Evolutionary conservation across 306 rosid species (phyloP).

Genomic region (Hippophae gyantsensis): DNA sequence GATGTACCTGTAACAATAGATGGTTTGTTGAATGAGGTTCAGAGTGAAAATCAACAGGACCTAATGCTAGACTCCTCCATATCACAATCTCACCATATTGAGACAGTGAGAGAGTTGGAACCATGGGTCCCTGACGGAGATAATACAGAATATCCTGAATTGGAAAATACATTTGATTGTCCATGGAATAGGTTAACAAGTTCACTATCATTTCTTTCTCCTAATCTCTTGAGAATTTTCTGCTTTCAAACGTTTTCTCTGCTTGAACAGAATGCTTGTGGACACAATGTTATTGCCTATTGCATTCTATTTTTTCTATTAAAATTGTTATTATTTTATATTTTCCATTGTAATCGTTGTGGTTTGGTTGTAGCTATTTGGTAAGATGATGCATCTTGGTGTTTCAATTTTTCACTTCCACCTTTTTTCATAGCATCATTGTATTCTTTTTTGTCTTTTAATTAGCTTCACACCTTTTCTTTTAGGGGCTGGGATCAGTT

Average conservation of each 20-base stretch:
- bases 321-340: too few species aligned
- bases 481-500: conserved; percentile 88
- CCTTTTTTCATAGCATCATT: not conserved
- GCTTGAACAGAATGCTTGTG: conserved; percentile 1
- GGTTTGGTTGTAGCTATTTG: too few species aligned
- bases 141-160: conserved; percentile 69
- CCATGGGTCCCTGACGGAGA: conserved; percentile 94
- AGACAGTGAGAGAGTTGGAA: conserved; percentile 67
- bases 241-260: conserved; percentile 11
- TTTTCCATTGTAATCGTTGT: not conserved
- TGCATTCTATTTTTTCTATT: too few species aligned
- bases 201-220: conserved; percentile 20
- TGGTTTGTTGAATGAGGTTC: conserved; percentile 42
- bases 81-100: conserved; percentile 66
- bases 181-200: conserved; percentile 63
- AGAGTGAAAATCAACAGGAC: conserved; percentile 48
- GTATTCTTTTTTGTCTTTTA: not conserved
- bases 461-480: not conserved
- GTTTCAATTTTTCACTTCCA: not conserved
- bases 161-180: conserved; percentile 71
- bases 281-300: not conserved
- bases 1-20: conserved; percentile 57
- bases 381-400: too few species aligned
- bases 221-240: conserved; percentile 19
- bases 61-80: conserved; percentile 76